Base-by-base conservation (phyloP, 495 filamentous ascomycete genomes). In the Neurospora sp. region DNA sequence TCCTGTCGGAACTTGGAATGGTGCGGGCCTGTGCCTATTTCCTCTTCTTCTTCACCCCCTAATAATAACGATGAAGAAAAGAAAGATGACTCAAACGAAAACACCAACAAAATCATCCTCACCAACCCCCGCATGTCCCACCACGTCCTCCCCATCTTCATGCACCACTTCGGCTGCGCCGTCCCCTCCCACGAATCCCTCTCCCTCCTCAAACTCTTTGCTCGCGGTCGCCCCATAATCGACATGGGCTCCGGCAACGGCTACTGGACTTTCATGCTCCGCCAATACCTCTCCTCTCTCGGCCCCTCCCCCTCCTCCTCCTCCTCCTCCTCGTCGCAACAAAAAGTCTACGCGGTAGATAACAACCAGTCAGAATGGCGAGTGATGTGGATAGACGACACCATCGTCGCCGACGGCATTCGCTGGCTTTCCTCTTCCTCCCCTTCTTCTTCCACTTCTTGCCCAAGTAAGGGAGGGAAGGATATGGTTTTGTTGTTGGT, bases 151-250 rank as follows among this genome's bases (percentile, higher is more conserved):
- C 88, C 89, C 8, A 78, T 91, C n/a, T 78, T 91, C 35, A 90
- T 90, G 84, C 89, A 91, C 80, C 89, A 91, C 79, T 91, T 91
- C 79, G 88, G 88, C 42, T 91, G 90, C 82, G 85, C 86, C 8
- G 84, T 85, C 14, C 90, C 90, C 2, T 83, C 82, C 23, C 87
- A 88, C 81, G 86, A 90, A 71, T 82, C 83, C 1, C 80, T 92
- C 23, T 74, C 76, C 38, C 76, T 88, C 11, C 83, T 92, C 37
- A 79, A 80, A n/a, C 76, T 82, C n/a, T 71, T 88, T 10, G 76
- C 83, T 8, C 73, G 39, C 9, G 80, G 82, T 2, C 77, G 84
- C 54, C 73, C 77, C 31, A 80, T 90, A 40, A 70, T 77, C 84
- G 74, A 76, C 39, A 78, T 90, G 62, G 71, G 77, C 84, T 89